A percentile compares a stretch with the other conserved stretches of the same genome.
Evolutionary conservation across 116 monocot genomes (phyloP).

Genomic region (Iris pallida): DNA sequence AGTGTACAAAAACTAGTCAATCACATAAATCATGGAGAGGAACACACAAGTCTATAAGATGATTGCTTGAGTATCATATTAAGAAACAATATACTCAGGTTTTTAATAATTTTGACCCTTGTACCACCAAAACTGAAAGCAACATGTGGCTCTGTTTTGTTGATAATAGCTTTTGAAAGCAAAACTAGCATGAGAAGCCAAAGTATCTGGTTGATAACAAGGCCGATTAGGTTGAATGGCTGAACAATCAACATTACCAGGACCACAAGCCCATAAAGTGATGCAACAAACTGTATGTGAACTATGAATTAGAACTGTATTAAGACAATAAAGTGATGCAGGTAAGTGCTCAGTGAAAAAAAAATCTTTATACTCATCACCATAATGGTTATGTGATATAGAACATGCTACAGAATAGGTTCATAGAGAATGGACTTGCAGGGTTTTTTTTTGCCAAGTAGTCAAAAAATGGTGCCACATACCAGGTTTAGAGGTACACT

Average conservation of each 20-base stretch:
- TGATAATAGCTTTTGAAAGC: conserved; percentile 88
- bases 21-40: neutral
- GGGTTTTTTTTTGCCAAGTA: too few relatives aligned
- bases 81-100: conserved; percentile 42
- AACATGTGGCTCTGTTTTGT: conserved; percentile 76
- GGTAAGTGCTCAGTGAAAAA: too few relatives aligned
- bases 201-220: conserved; percentile 84
- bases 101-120: conserved; percentile 62
- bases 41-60: too few relatives aligned
- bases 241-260: conserved; percentile 93
- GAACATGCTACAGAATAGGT: too few relatives aligned
- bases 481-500: too few relatives aligned
- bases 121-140: conserved; percentile 82
- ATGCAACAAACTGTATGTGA: too few relatives aligned
- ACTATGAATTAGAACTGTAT: too few relatives aligned
- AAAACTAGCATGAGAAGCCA: conserved; percentile 73
- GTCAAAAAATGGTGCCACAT: too few relatives aligned
- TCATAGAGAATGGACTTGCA: too few relatives aligned
- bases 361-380: too few relatives aligned
- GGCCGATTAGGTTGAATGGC: conserved; percentile 96
- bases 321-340: too few relatives aligned
- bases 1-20: neutral
- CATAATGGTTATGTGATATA: too few relatives aligned
- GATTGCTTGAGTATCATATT: neutral
- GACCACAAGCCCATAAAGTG: conserved; percentile 98